Evolutionary conservation across 2,329 filamentous ascomycete genomes (phyloP), one percentile per base, ranked within the genome.

Genomic region (Botrytis medusae): DNA sequence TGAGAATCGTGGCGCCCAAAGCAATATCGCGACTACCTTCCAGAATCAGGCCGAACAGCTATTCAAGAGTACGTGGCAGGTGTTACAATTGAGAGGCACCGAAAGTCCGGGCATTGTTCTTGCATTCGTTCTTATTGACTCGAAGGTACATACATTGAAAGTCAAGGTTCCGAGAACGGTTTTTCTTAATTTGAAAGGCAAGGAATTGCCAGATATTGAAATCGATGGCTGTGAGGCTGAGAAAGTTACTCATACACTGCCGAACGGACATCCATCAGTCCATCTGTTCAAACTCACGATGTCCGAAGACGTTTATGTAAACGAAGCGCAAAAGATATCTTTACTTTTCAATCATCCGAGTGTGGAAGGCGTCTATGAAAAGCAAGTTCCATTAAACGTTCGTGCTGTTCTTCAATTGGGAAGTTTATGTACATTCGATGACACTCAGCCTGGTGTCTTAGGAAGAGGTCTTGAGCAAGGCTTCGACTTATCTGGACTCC

Each of bases 361-460:
- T 81, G 93, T 99, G 2, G 96, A 99, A 82, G 97, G 97, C 44
- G 94, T 99, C 22, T 99, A 99, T 80, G 97, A 99, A 84, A 95
- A 92, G 79, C 92, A 97, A 77, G 87, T 99, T 1, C 94, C 97
- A 1, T 86, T 98, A 9, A 93, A 93, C 76, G 88, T 97, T 65
- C 89, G 95, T 59, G 96, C 95, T 6, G 88, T 99, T 46, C 87
- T 99, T 16, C 93, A 96, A 77, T 86, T 99, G 1, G 97, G 96
- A 60, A 98, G 93, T 79, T 86, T 93, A 44, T 99, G 96, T 81
- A 97, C 94, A 2, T 97, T 99, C 77, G 96, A 99, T 79, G 93
- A 97, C 79, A 91, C 87, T 72, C 95, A 98, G 78, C 89, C 92
- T 74, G 97, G 95, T 77, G 95, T 98, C 2, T 88, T 99, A 14